A percentile compares a stretch with the other conserved stretches of the same genome.
Evolutionary conservation across 2,329 filamentous ascomycete genomes (phyloP).

Genomic region (Immersiporthe knoxdaviesiana): DNA sequence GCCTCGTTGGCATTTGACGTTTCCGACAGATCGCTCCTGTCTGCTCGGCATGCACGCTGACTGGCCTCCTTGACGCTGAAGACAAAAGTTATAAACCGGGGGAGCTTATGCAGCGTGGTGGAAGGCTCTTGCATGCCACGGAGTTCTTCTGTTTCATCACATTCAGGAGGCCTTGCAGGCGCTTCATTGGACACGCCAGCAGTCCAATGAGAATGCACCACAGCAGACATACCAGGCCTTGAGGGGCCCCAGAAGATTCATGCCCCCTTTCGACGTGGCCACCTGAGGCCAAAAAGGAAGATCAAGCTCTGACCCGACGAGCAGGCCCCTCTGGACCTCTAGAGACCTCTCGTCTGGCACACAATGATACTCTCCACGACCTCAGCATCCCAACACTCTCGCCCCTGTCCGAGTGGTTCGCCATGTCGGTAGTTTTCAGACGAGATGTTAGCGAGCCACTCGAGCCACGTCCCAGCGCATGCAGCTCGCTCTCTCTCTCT

Average conservation of each 20-base stretch:
- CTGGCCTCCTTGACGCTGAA: background rate
- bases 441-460: slow-evolving; percentile 1
- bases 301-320: background rate
- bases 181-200: background rate
- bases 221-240: background rate
- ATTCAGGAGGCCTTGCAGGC: background rate
- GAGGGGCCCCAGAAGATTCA: background rate
- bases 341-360: background rate
- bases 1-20: slow-evolving; percentile 7
- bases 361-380: background rate
- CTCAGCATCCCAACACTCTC: background rate
- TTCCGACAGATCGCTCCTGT: background rate
- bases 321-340: background rate
- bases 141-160: slow-evolving; percentile 3
- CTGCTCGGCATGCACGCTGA: background rate
- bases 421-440: background rate
- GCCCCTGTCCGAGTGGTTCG: background rate
- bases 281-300: background rate
- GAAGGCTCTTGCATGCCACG: background rate
- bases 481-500: too few species aligned
- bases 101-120: background rate
- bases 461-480: background rate
- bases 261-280: slow-evolving; percentile 2
- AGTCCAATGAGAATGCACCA: background rate
- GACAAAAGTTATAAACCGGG: background rate